Conservation (phyloP, 2,329 filamentous ascomycete genomes). For the Stagonosporopsis rhizophila region DNA sequence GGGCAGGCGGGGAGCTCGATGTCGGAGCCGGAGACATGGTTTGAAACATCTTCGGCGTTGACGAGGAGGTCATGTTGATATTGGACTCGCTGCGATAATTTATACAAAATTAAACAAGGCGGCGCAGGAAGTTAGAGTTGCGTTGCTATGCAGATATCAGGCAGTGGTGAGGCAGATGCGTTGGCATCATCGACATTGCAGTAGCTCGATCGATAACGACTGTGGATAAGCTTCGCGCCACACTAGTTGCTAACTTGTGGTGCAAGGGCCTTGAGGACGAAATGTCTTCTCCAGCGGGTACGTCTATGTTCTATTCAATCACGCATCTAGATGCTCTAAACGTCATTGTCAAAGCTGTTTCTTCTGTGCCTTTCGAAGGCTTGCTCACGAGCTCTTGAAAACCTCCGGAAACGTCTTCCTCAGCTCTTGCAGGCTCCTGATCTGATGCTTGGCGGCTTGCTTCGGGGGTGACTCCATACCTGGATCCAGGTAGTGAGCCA, state of each 20-base stretch:
- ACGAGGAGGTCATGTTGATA: slow-evolving; percentile 26
- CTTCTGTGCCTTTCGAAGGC: not conserved
- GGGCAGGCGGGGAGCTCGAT: slow-evolving; percentile 27
- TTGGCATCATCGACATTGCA: slow-evolving; percentile 15
- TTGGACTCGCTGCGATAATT: not conserved
- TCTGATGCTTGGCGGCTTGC: slow-evolving; percentile 75
- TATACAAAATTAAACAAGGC: not conserved
- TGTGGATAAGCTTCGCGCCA: not conserved
- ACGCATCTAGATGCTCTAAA: not conserved
- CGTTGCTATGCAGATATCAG: slow-evolving; percentile 10
- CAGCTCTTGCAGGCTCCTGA: slow-evolving; percentile 78
- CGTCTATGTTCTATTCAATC: not conserved
- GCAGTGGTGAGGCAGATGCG: slow-evolving; percentile 12
- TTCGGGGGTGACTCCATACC: slow-evolving; percentile 67
- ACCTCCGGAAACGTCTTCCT: slow-evolving; percentile 80
- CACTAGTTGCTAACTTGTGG: not conserved
- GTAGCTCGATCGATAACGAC: slow-evolving; percentile 13
- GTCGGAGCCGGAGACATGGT: slow-evolving; percentile 38
- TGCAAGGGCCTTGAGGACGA: not conserved
- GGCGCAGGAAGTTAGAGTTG: not conserved
- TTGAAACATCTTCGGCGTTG: slow-evolving; percentile 47
- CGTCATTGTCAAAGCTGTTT: not conserved
- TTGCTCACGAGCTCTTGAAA: slow-evolving; percentile 65
- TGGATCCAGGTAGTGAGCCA: slow-evolving; percentile 84
- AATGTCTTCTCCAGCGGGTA: not conserved